These are phyloP conservation scores for Cenchrus fungigraminus DNA, from an alignment of 176 grass and related monocot species.

Conservation along the genomic window DNA sequence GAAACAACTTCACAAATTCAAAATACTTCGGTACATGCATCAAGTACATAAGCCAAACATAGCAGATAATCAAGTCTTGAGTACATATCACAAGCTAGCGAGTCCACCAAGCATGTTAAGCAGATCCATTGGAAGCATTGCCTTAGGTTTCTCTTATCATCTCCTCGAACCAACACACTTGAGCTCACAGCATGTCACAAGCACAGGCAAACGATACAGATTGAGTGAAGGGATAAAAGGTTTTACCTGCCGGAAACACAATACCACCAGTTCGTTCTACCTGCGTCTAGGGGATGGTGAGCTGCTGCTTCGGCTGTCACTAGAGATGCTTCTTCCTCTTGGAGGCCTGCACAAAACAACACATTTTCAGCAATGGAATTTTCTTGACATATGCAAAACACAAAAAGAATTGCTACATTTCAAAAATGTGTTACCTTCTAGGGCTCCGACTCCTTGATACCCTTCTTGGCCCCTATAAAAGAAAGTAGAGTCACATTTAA, in stretches of 20 bases:
- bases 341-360: constrained; percentile 51
- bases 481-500: constrained; percentile 14
- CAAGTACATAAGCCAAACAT: not conserved
- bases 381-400: not conserved
- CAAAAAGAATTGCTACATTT: not conserved
- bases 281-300: constrained; percentile 77
- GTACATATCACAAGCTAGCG: constrained; percentile 31
- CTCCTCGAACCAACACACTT: constrained; percentile 38
- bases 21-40: not conserved
- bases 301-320: constrained; percentile 79
- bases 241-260: constrained; percentile 62
- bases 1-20: constrained; percentile 17
- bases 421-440: constrained; percentile 61
- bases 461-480: constrained; percentile 71
- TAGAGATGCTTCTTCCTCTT: constrained; percentile 85
- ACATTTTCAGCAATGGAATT: not conserved
- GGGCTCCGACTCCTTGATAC: constrained; percentile 93
- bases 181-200: constrained; percentile 63
- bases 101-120: constrained; percentile 24
- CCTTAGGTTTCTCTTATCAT: constrained; percentile 16
- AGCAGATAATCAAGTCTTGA: not conserved
- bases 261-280: constrained; percentile 39
- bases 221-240: constrained; percentile 45
- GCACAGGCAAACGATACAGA: constrained; percentile 51
- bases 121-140: constrained; percentile 21